Percentiles rank a stretch among this genome's conserved stretches.
These are phyloP conservation scores for Podaxis sp. DNA, from an alignment of 768 basidiomycete genomes.

Conservation along the genomic window DNA sequence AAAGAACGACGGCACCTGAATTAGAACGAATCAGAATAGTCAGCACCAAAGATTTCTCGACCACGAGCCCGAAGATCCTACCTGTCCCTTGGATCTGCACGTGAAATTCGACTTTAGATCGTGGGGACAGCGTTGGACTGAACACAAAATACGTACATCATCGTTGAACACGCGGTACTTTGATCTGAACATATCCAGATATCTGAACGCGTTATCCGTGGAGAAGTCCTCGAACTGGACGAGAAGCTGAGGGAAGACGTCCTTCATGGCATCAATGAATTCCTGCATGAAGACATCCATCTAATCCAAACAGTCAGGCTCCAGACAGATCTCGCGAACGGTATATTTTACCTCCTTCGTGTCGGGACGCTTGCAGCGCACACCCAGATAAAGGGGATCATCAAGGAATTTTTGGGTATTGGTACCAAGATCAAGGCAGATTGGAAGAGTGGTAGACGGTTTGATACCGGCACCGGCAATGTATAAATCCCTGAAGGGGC, in stretches of 20 bases:
- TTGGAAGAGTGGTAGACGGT: constrained; percentile 55
- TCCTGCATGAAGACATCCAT: constrained; percentile 76
- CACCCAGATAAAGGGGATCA: constrained; percentile 76
- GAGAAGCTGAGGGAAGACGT: constrained; percentile 62
- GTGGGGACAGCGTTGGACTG: background rate
- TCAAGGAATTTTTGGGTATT: constrained; percentile 64
- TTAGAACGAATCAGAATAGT: constrained; percentile 7
- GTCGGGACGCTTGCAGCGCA: constrained; percentile 51
- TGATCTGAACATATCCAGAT: constrained; percentile 60
- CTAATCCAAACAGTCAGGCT: constrained; percentile 26
- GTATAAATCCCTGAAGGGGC: constrained; percentile 53
- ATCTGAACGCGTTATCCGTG: constrained; percentile 75
- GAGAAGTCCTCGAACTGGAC: constrained; percentile 82
- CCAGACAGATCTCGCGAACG: background rate
- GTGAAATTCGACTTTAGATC: constrained; percentile 14
- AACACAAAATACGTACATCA: constrained; percentile 47
- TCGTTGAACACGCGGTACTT: constrained; percentile 69
- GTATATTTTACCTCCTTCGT: constrained; percentile 35
- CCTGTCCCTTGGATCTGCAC: constrained; percentile 66
- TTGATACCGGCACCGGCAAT: constrained; percentile 69
- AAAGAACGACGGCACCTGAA: constrained; percentile 67
- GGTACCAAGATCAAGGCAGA: constrained; percentile 74
- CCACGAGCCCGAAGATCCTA: constrained; percentile 17
- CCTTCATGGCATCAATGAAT: constrained; percentile 67
- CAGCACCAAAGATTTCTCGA: background rate